These are phyloP conservation scores for Erodium trifolium DNA, from an alignment of 441 rosid genomes.

Conservation along the genomic window DNA sequence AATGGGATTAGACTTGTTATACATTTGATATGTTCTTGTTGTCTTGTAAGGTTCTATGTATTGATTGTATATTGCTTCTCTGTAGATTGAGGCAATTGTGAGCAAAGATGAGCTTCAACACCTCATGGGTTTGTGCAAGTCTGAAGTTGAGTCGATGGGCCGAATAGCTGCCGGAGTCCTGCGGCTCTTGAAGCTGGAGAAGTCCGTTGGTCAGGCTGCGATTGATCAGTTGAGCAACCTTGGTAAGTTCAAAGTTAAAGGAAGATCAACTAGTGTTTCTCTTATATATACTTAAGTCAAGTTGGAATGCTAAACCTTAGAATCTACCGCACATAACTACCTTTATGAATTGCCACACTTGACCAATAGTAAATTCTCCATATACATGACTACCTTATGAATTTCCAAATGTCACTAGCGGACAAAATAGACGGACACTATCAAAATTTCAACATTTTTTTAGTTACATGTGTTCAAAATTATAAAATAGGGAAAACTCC, in stretches of 20 bases:
- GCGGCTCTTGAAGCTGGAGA: conserved; percentile 76
- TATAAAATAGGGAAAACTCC: no score
- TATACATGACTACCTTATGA: no score
- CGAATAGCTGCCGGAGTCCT: conserved; percentile 78
- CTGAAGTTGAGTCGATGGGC: conserved; percentile 91
- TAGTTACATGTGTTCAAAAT: no score
- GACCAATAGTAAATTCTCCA: no score
- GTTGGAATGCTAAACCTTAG: not conserved
- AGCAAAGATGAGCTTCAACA: conserved; percentile 84
- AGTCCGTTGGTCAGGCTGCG: conserved; percentile 66
- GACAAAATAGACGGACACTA: no score
- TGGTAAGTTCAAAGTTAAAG: conserved; percentile 39
- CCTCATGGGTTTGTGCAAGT: conserved; percentile 67
- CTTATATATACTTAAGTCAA: not conserved
- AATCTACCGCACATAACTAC: no score
- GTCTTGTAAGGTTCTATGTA: conserved; percentile 5
- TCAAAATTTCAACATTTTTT: no score
- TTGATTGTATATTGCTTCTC: conserved; percentile 12
- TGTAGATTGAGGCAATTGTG: conserved; percentile 78
- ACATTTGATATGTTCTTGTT: conserved; percentile 10
- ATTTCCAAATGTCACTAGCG: no score
- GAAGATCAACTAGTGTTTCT: not conserved
- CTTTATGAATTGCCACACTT: no score
- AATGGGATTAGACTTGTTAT: conserved; percentile 23
- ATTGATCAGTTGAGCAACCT: conserved; percentile 85